Percentiles rank a stretch among this genome's conserved stretches.
Evolutionary conservation across 768 basidiomycete species (phyloP).

Genomic region (Zangia roseola): DNA sequence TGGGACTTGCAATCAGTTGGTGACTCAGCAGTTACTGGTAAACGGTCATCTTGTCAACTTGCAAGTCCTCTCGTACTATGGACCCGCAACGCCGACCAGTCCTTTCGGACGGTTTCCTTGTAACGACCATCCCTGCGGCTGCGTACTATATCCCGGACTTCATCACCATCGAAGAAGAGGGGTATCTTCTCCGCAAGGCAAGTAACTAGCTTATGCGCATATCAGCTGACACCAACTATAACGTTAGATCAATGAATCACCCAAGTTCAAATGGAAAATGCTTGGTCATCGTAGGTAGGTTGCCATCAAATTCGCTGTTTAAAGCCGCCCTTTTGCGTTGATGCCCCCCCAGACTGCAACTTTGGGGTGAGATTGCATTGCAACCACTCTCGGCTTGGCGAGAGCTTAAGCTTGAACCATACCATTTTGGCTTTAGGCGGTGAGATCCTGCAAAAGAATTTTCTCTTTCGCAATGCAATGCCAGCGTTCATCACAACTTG

Average conservation of each 20-base stretch:
- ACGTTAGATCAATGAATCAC: conserved; percentile 68
- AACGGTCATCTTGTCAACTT: too few relatives aligned
- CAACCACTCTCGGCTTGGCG: neutral
- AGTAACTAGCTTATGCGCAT: conserved; percentile 4
- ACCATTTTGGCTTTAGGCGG: conserved; percentile 51
- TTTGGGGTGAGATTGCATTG: conserved; percentile 56
- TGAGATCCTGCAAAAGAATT: conserved; percentile 66
- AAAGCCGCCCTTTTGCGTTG: neutral
- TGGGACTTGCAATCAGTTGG: conserved; percentile 11
- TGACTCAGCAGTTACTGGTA: too few relatives aligned
- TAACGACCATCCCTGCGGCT: conserved; percentile 33
- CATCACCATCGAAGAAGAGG: conserved; percentile 72
- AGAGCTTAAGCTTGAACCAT: conserved; percentile 1
- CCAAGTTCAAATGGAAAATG: conserved; percentile 81
- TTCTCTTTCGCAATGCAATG: conserved; percentile 65
- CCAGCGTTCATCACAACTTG: conserved; percentile 68
- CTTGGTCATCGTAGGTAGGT: conserved; percentile 27
- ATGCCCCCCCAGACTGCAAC: conserved; percentile 52
- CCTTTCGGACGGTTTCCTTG: conserved; percentile 12
- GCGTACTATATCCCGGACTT: conserved; percentile 78
- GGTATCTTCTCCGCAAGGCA: conserved; percentile 76
- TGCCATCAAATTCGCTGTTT: conserved; percentile 1
- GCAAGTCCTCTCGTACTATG: conserved; percentile 6
- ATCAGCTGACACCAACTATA: conserved; percentile 14
- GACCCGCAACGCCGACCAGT: conserved; percentile 8